Conservation (phyloP, 2,329 filamentous ascomycete genomes). For the Diaporthe eres region DNA sequence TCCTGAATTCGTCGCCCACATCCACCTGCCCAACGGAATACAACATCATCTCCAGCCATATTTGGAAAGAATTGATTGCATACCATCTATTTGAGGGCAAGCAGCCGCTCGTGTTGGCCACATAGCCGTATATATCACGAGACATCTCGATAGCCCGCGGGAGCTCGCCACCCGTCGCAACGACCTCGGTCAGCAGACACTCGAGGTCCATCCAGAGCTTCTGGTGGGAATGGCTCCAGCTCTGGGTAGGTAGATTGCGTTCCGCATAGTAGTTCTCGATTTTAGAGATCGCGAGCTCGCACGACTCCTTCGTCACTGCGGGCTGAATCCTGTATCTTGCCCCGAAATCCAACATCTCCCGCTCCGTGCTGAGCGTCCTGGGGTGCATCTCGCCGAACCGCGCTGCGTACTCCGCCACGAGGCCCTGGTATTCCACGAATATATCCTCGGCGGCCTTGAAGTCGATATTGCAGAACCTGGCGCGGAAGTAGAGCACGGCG, state of each 20-base stretch:
- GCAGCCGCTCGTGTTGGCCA: background rate
- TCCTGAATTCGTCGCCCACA: background rate
- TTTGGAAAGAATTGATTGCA: background rate
- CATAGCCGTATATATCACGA: background rate
- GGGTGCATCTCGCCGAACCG: background rate
- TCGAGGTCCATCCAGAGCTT: background rate
- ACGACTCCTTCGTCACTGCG: background rate
- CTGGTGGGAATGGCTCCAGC: background rate
- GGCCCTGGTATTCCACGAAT: background rate
- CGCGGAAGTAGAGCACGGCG: background rate
- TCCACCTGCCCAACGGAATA: background rate
- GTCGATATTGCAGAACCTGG: background rate
- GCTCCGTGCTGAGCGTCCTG: background rate
- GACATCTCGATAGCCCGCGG: background rate
- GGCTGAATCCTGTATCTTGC: background rate
- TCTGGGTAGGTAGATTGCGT: background rate
- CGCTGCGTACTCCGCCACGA: background rate
- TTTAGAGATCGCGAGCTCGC: background rate
- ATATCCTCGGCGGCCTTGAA: background rate
- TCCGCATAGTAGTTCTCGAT: background rate
- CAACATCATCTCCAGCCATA: background rate
- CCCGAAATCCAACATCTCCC: background rate
- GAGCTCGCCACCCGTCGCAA: background rate
- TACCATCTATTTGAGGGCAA: background rate
- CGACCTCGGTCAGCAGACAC: background rate